phyloP scores from a whole-genome alignment of 192 early-diverging fungal species.

The Podila verticillata region DNA sequence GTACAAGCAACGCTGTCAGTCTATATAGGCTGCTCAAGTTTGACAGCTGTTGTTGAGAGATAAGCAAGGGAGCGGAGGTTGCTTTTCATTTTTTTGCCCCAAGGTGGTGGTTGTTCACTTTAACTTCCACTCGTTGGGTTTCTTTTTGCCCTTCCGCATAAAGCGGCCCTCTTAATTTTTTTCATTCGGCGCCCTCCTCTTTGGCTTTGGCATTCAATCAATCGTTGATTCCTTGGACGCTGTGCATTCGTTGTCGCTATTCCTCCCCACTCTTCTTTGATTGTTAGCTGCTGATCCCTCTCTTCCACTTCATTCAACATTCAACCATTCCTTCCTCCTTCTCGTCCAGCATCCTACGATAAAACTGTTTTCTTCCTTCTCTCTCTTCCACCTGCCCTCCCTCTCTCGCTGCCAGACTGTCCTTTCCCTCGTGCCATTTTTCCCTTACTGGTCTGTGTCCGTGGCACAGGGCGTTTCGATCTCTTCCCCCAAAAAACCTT shows the following conservation, averaged over 20 bases:
- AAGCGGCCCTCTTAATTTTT: no score
- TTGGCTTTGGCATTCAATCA: no score
- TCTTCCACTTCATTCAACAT: background rate
- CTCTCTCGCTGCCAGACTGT: background rate
- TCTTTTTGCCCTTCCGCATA: no score
- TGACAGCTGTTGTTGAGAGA: no score
- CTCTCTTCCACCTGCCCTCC: background rate
- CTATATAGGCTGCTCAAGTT: no score
- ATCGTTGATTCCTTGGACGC: background rate
- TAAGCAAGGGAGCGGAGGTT: no score
- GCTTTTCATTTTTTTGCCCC: no score
- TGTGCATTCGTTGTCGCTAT: background rate
- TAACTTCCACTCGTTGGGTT: no score
- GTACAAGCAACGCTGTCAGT: no score
- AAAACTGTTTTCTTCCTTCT: background rate
- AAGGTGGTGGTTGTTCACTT: no score
- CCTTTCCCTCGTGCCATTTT: background rate
- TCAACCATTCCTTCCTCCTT: background rate
- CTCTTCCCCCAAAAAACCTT: constrained; percentile 4
- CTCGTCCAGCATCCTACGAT: background rate
- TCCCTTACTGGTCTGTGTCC: constrained; percentile 7
- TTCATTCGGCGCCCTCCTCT: no score
- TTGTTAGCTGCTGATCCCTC: background rate
- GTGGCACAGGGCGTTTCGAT: constrained; percentile 7
- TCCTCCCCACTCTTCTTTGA: background rate